These are phyloP conservation scores for Musa itinerans DNA, from an alignment of 176 grass and related monocot genomes.

Conservation along the genomic window DNA sequence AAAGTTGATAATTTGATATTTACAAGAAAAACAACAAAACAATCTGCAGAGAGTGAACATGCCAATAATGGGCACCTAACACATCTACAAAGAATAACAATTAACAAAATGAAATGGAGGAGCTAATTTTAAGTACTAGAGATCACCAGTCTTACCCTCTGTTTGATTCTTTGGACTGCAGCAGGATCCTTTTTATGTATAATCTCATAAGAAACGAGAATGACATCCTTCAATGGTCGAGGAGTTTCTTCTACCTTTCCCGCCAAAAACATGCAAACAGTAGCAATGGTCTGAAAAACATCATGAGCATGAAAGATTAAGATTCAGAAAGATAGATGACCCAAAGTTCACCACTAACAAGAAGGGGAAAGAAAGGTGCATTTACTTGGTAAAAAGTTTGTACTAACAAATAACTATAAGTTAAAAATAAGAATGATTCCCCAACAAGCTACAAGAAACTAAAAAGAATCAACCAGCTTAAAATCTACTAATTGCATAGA, in stretches of 20 bases:
- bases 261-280: conserved; percentile 96
- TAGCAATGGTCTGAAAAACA: conserved; percentile 62
- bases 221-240: conserved; percentile 74
- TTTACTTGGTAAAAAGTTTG: no score
- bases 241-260: conserved; percentile 97
- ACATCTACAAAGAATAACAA: not conserved
- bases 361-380: no score
- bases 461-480: no score
- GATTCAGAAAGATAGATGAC: not conserved
- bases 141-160: conserved; percentile 47
- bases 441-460: no score
- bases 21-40: no score
- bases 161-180: conserved; percentile 69
- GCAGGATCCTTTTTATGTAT: conserved; percentile 87
- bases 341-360: no score
- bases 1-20: no score
- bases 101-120: not conserved
- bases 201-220: conserved; percentile 89
- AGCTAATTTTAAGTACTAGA: not conserved
- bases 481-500: no score
- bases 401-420: no score
- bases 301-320: not conserved
- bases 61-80: no score
- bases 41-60: not conserved
- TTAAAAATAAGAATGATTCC: no score